A percentile compares a stretch with the other conserved stretches of the same genome.
Conservation (phyloP, 331 rosid species). For the Stylosanthes scabra region DNA sequence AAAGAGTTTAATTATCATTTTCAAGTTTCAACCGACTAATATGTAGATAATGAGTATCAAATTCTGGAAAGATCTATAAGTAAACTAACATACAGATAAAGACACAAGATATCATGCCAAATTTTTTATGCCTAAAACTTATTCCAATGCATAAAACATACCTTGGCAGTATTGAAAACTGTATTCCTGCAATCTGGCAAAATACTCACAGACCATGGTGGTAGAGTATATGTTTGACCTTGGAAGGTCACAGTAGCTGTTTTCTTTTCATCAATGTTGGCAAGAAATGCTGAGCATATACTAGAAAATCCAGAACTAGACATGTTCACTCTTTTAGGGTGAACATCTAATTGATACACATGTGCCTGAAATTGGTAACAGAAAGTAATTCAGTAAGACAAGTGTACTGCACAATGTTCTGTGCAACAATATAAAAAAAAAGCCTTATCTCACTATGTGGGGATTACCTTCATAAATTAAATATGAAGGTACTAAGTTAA, state of each 20-base stretch:
- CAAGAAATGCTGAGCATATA: conserved; percentile 90
- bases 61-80: neutral
- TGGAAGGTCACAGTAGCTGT: conserved; percentile 70
- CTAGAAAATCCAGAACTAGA: conserved; percentile 46
- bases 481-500: conserved; percentile 6
- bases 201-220: conserved; percentile 98
- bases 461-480: neutral
- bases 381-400: conserved; percentile 15
- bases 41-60: neutral
- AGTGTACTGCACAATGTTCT: neutral
- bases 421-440: neutral
- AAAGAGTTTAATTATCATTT: neutral
- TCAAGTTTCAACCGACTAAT: neutral
- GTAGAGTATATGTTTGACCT: conserved; percentile 72
- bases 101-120: conserved; percentile 31
- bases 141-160: conserved; percentile 47
- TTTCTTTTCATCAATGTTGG: conserved; percentile 81
- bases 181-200: conserved; percentile 90
- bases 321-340: conserved; percentile 45
- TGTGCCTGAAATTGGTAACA: conserved; percentile 72
- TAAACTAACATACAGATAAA: neutral
- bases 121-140: conserved; percentile 11
- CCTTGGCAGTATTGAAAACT: conserved; percentile 94
- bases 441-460: conserved; percentile 2
- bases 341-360: conserved; percentile 53